Evolutionary conservation across 2,329 filamentous ascomycete species (phyloP).

Genomic region (Alternaria infectoria): DNA sequence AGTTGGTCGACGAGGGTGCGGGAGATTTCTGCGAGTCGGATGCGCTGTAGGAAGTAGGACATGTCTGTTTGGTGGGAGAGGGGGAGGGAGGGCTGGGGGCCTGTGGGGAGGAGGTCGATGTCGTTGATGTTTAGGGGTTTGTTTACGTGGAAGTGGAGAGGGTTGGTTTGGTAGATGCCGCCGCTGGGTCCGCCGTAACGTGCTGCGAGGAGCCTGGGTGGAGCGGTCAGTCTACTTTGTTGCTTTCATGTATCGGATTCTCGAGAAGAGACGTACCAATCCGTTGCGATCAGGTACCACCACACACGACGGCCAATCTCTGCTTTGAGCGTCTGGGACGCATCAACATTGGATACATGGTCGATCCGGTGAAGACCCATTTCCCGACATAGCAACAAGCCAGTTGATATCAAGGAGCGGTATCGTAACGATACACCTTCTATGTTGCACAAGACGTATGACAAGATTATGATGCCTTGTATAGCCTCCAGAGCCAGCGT

Average conservation of each 20-base stretch:
- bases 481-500: constrained; percentile 33
- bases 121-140: background rate
- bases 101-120: background rate
- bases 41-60: constrained; percentile 48
- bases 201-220: background rate
- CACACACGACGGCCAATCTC: constrained; percentile 50
- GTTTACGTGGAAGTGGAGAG: background rate
- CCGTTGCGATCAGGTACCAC: constrained; percentile 47
- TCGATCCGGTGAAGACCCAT: constrained; percentile 24
- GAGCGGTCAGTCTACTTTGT: background rate
- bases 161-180: background rate
- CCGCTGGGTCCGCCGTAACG: background rate
- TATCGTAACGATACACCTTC: constrained; percentile 46
- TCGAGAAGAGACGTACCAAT: background rate
- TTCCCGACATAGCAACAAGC: constrained; percentile 33
- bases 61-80: constrained; percentile 43
- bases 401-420: constrained; percentile 39
- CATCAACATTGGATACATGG: background rate
- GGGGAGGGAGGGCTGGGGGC: background rate
- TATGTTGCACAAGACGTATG: constrained; percentile 43
- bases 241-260: background rate
- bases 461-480: constrained; percentile 46
- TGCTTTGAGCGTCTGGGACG: constrained; percentile 30
- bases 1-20: constrained; percentile 46
- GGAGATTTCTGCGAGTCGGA: constrained; percentile 45